Conservation (phyloP, 1,284 basidiomycete genomes). For the Takashimella tepidaria region DNA sequence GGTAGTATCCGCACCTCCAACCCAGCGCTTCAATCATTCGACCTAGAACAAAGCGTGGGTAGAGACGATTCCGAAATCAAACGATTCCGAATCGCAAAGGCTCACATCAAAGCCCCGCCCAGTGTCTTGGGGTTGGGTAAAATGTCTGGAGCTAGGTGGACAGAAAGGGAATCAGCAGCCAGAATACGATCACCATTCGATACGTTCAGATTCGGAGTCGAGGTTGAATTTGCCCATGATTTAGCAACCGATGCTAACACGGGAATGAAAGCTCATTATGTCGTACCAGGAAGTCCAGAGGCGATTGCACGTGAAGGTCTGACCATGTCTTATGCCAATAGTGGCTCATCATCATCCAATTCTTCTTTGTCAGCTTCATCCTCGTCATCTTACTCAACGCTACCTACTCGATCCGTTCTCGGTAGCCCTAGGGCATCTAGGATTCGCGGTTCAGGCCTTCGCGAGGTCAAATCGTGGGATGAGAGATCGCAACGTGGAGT, state of each 20-base stretch:
- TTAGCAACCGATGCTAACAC: no score
- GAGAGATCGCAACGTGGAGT: no score
- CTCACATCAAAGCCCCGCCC: constrained; percentile 24
- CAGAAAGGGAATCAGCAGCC: constrained; percentile 9
- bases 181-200: constrained; percentile 30
- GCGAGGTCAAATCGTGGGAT: not conserved
- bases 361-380: no score
- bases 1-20: constrained; percentile 11
- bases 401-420: no score
- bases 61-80: constrained; percentile 21
- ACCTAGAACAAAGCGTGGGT: constrained; percentile 20
- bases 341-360: no score
- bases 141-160: constrained; percentile 4
- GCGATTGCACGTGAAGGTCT: not conserved
- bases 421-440: not conserved
- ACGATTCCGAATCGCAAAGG: constrained; percentile 28
- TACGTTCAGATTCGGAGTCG: constrained; percentile 35
- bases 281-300: not conserved
- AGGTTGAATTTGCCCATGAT: constrained; percentile 8
- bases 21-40: constrained; percentile 1
- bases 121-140: constrained; percentile 26
- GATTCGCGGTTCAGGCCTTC: not conserved
- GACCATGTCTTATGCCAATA: no score
- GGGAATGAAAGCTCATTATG: not conserved
- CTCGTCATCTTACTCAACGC: no score